Conservation (phyloP, 352 stramenopile genomes). For the Blastocystis sp. region DNA sequence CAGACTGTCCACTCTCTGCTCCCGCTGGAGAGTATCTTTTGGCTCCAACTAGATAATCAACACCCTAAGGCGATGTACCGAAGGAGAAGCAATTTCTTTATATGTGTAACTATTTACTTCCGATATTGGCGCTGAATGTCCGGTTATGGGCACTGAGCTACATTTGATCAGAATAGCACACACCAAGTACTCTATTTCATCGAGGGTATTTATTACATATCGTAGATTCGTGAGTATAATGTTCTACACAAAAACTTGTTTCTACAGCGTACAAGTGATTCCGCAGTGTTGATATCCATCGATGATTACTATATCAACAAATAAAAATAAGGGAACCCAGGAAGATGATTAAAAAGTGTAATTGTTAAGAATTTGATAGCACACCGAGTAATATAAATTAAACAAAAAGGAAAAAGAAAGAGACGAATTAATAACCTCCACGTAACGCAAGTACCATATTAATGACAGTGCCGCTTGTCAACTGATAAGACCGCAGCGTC, state of each 20-base stretch:
- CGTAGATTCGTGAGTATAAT: neutral
- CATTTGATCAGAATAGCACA: neutral
- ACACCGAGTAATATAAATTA: neutral
- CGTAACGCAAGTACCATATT: constrained; percentile 61
- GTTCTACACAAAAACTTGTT: neutral
- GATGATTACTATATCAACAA: neutral
- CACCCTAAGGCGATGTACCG: neutral
- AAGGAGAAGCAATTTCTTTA: neutral
- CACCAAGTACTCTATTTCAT: neutral
- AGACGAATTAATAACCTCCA: constrained; percentile 31
- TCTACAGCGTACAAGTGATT: neutral
- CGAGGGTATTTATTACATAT: neutral
- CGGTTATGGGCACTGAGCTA: too few relatives aligned
- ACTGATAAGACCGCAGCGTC: constrained; percentile 48
- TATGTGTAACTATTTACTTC: neutral
- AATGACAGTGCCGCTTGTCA: constrained; percentile 59
- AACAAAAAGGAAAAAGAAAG: neutral
- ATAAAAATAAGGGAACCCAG: neutral
- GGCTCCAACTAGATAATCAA: neutral
- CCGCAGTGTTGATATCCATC: neutral
- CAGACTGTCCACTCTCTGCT: neutral
- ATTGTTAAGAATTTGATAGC: neutral
- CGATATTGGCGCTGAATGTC: too few relatives aligned
- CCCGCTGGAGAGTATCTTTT: neutral
- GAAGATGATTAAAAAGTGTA: neutral